Conservation (phyloP, 768 basidiomycete genomes). For the Hemileccinum impolitum region DNA sequence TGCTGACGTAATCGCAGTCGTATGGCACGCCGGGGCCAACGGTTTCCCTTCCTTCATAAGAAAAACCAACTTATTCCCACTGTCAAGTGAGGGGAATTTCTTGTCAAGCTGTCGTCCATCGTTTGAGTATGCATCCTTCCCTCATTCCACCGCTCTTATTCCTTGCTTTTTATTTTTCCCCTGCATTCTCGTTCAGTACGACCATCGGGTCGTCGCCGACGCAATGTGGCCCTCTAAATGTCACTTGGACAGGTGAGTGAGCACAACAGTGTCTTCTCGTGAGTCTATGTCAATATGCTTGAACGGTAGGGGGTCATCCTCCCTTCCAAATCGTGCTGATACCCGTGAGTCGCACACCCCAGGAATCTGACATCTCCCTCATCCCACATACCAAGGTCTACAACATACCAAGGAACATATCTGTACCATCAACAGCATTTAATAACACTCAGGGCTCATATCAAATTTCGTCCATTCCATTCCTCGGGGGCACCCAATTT, state of each 20-base stretch:
- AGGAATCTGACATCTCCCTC: not conserved
- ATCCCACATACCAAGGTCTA: conserved; percentile 40
- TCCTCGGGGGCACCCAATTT: conserved; percentile 39
- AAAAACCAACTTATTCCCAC: too few relatives aligned
- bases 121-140: conserved; percentile 27
- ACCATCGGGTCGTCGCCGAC: conserved; percentile 45
- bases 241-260: conserved; percentile 61
- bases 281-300: not conserved
- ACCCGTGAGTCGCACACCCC: conserved; percentile 41
- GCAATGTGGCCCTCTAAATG: conserved; percentile 57
- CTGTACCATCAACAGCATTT: conserved; percentile 54
- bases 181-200: conserved; percentile 42
- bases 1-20: too few relatives aligned
- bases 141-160: conserved; percentile 22
- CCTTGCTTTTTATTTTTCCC: conserved; percentile 19
- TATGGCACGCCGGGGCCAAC: too few relatives aligned
- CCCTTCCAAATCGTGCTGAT: conserved; percentile 50
- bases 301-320: conserved; percentile 48
- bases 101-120: conserved; percentile 11
- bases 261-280: not conserved
- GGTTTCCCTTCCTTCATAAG: too few relatives aligned
- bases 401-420: conserved; percentile 49
- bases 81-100: not conserved
- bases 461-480: conserved; percentile 40
- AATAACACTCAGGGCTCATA: conserved; percentile 53